Conservation (phyloP, 2,329 filamentous ascomycete genomes). For the Penicillium sp. region DNA sequence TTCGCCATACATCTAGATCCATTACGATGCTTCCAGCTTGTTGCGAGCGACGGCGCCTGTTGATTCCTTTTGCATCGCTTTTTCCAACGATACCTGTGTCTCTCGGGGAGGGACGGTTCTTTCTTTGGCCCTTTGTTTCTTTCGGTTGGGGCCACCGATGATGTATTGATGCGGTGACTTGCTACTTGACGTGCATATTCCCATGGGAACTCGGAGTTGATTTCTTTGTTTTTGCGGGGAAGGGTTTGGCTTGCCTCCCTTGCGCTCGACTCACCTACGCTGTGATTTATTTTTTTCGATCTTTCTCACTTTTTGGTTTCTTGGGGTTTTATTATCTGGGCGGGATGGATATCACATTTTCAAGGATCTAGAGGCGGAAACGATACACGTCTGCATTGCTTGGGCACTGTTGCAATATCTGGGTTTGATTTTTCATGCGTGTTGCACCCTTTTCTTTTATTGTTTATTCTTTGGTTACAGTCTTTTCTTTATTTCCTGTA, state of each 20-base stretch:
- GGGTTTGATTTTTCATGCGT: constrained; percentile 25
- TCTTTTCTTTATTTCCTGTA: constrained; percentile 30
- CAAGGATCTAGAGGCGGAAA: constrained; percentile 45
- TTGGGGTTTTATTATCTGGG: constrained; percentile 28
- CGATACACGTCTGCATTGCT: constrained; percentile 47
- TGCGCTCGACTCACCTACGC: constrained; percentile 29
- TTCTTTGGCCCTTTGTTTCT: constrained; percentile 25
- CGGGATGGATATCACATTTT: constrained; percentile 36
- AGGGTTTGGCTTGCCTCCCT: constrained; percentile 21
- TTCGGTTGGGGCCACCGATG: constrained; percentile 33
- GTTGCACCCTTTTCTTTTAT: constrained; percentile 20
- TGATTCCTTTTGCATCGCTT: constrained; percentile 36
- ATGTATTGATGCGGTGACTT: constrained; percentile 42
- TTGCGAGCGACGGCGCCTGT: constrained; percentile 42
- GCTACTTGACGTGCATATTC: constrained; percentile 36
- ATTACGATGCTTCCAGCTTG: constrained; percentile 36
- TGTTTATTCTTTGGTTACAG: constrained; percentile 18
- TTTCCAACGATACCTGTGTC: constrained; percentile 36
- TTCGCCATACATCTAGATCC: constrained; percentile 34
- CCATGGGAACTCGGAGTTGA: constrained; percentile 36
- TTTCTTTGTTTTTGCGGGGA: constrained; percentile 26
- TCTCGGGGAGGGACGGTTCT: constrained; percentile 37
- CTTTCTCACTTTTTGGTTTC: constrained; percentile 29
- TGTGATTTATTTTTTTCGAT: constrained; percentile 24
- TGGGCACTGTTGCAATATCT: constrained; percentile 38